Evolutionary conservation across 192 early-diverging fungal genomes (phyloP), one percentile per base, ranked within the genome.

Genomic region (Linnemannia hyalina): DNA sequence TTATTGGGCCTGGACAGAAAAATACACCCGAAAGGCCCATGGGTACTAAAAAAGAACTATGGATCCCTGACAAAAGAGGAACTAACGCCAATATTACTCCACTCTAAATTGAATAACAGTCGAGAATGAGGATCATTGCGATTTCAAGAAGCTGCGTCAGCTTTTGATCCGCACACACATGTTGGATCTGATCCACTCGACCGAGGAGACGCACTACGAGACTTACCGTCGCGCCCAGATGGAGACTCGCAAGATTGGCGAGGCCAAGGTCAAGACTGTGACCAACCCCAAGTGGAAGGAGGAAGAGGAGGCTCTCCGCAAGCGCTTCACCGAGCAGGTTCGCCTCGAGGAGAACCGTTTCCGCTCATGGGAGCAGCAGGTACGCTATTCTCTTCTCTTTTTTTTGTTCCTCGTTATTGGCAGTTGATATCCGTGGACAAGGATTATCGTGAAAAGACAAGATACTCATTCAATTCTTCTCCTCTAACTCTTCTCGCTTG

Each of bases 271-370:
- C 81, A 95, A 92, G 87, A 96, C 94, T 88, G 90, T 90, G 46
- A 94, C 95, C 85, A 96, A 98, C 90, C 93, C 94, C 82, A 97
- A 97, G 91, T 98, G 99, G 96, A 98, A 98, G 91, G 97, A 98
- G 73, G 97, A 99, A 88, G 99, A 99, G 90, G 99, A 98, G 82
- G 91, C 93, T 47, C 93, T 99, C 83, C 94, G 98, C 80, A 96
- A 96, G 88, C 93, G 96, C 76, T 99, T 99, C 89, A 99, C 98
- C 26, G 98, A 99, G 88, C 98, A 99, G 88, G 99, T 99, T 73
- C 94, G 97, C 75, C 88, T 95, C 80, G 98, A 99, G 89, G 99
- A 99, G 91, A 97, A 96, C 91, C 89, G 98, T 74, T 99, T 99
- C 94, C 94, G 98, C 80, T 95, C 98, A 83, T 99, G 99, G 99